Evolutionary conservation across 345 rosid genomes (phyloP), one percentile per base, ranked within the genome.

Genomic region (Jatropha curcas): DNA sequence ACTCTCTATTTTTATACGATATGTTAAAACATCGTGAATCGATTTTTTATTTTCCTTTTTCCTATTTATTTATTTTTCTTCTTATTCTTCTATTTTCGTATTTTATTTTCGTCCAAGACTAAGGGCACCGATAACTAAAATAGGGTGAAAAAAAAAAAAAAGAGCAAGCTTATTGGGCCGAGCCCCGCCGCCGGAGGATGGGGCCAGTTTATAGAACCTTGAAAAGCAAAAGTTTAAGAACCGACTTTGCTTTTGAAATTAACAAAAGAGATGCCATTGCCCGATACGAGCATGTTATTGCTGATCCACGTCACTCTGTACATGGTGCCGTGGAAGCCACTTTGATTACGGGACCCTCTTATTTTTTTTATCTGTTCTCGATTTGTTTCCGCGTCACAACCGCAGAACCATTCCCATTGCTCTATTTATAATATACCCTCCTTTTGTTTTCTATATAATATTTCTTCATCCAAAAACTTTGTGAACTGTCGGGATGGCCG

Each of bases 331-430:
- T 76, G 71, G 71, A 75, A 65, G 73, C 46, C 82, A 69, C 82
- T 72, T n/a, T 67, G 63, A 56, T 56, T 48, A 46, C 66, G 55
- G 71, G 77, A 20, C 69, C 70, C 60, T 12, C 24, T 5, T 37
- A 35, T 9, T 25, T 37, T 59, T 22, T 28, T 19, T 57, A 8
- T 53, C 16, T 45, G 28, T 14, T 39, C 25, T 33, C 57, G 63
- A 41, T 56, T 45, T 37, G 0, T 7, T 39, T 30, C 33, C 33
- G 7, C 30, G 25, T 52, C n/a, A 24, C 48, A 57, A 52, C 93
- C 82, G 83, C 85, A 88, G 86, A 90, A 90, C 91, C 87, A 86
- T 88, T 84, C 92, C n/a, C n/a, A n/a, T n/a, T n/a, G n/a, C n/a
- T n/a, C n/a, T n/a, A n/a, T n/a, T n/a, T n/a, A n/a, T n/a, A n/a